These are phyloP conservation scores for Phanerodontia chrysosporium DNA, from an alignment of 768 basidiomycete genomes.

Conservation along the genomic window DNA sequence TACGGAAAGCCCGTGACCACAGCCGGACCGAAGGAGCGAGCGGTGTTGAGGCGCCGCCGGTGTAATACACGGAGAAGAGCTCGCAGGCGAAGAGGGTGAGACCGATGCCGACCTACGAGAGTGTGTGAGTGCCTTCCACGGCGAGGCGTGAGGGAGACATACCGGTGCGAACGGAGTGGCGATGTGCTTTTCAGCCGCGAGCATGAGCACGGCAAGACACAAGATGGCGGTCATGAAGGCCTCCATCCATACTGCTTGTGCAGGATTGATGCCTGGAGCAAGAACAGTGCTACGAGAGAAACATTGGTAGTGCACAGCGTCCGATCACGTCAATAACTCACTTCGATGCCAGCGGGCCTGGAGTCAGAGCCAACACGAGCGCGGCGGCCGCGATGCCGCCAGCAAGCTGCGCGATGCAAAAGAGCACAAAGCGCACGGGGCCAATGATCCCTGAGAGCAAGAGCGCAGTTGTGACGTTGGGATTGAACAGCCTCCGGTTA, in stretches of 20 bases:
- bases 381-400: conserved; percentile 60
- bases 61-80: conserved; percentile 60
- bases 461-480: conserved; percentile 56
- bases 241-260: conserved; percentile 67
- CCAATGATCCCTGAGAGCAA: conserved; percentile 51
- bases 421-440: conserved; percentile 54
- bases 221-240: conserved; percentile 63
- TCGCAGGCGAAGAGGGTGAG: conserved; percentile 61
- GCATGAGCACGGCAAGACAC: conserved; percentile 63
- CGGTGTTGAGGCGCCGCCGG: conserved; percentile 69
- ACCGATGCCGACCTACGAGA: conserved; percentile 59
- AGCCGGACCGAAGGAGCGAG: conserved; percentile 67
- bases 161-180: conserved; percentile 69
- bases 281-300: conserved; percentile 48
- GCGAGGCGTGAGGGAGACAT: conserved; percentile 9
- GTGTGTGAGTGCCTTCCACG: conserved; percentile 1
- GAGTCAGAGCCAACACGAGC: conserved; percentile 50
- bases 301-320: not conserved
- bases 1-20: conserved; percentile 57
- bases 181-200: conserved; percentile 67
- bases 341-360: conserved; percentile 53
- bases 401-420: conserved; percentile 54
- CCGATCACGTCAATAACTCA: conserved; percentile 25
- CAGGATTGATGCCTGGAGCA: conserved; percentile 40
- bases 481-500: conserved; percentile 65